These are phyloP conservation scores for Aspergillus panamensis DNA, from an alignment of 495 filamentous ascomycete genomes.

Conservation along the genomic window DNA sequence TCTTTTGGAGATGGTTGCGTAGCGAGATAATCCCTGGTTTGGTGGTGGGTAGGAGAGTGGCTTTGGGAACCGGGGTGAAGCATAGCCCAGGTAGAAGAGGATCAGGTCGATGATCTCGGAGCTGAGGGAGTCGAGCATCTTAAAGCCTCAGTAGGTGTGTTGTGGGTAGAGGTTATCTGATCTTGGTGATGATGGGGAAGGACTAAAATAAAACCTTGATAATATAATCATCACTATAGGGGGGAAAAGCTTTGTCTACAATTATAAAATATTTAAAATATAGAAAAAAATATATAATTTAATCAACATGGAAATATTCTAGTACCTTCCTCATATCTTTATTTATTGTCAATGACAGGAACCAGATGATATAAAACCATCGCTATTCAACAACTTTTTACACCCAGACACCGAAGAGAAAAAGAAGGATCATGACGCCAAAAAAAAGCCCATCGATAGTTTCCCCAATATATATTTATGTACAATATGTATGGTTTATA, in stretches of 20 bases:
- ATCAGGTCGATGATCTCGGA: neutral
- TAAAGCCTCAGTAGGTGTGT: neutral
- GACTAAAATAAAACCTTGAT: too few species aligned
- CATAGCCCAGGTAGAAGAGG: neutral
- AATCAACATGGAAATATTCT: too few species aligned
- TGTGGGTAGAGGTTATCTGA: too few species aligned
- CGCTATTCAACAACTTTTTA: too few species aligned
- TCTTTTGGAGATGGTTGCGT: conserved; percentile 9
- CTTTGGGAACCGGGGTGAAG: neutral
- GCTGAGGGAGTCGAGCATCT: neutral
- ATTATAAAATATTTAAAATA: too few species aligned
- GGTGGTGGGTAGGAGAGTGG: conserved; percentile 11
- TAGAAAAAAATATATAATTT: too few species aligned
- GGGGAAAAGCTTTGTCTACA: too few species aligned
- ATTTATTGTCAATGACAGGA: too few species aligned
- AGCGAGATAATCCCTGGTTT: conserved; percentile 14
- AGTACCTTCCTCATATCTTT: too few species aligned
- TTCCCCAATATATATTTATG: neutral
- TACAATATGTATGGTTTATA: neutral
- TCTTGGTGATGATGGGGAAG: too few species aligned
- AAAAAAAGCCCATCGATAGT: neutral
- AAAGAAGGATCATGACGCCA: neutral
- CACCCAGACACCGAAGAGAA: neutral
- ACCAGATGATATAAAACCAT: too few species aligned
- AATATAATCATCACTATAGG: too few species aligned